phyloP scores from a whole-genome alignment of 2,329 filamentous ascomycete genomes.

The Aspergillus alliaceus region DNA sequence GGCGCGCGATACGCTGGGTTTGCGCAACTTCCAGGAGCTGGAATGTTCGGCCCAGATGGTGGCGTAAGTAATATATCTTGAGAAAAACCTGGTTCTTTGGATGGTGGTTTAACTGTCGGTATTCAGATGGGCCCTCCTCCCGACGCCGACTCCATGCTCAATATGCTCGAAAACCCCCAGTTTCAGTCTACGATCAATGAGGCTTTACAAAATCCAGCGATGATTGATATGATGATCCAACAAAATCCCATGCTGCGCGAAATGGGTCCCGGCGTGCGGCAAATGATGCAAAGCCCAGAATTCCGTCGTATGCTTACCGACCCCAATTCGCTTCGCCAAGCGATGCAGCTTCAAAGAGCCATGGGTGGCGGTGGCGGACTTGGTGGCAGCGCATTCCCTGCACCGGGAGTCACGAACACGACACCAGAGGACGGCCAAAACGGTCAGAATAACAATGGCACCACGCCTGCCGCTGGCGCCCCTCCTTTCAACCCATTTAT shows the following conservation, averaged over 20 bases:
- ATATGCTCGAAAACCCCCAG: constrained; percentile 85
- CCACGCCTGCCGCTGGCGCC: constrained; percentile 43
- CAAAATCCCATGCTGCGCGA: constrained; percentile 79
- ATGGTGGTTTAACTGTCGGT: constrained; percentile 14
- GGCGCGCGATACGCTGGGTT: constrained; percentile 93
- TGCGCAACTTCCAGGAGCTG: constrained; percentile 79
- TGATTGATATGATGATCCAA: constrained; percentile 93
- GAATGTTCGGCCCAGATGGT: constrained; percentile 90
- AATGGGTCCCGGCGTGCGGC: constrained; percentile 70
- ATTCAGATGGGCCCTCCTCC: constrained; percentile 84
- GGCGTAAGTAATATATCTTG: constrained; percentile 63
- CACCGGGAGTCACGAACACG: constrained; percentile 86
- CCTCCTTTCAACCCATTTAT: constrained; percentile 35
- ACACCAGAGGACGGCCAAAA: constrained; percentile 59
- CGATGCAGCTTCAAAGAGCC: constrained; percentile 74
- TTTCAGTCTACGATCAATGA: constrained; percentile 88
- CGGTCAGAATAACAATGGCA: constrained; percentile 37
- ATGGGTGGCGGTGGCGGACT: constrained; percentile 55
- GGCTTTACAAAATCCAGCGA: constrained; percentile 89
- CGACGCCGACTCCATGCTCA: constrained; percentile 75
- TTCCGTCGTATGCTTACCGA: constrained; percentile 93
- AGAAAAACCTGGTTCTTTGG: neutral
- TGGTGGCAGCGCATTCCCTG: constrained; percentile 68
- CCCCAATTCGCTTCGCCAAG: constrained; percentile 78
- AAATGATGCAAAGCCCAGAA: constrained; percentile 83